A percentile compares a stretch with the other conserved stretches of the same genome.
phyloP scores from a whole-genome alignment of 78 protist species.

The Dictyostelium brefeldianum region DNA sequence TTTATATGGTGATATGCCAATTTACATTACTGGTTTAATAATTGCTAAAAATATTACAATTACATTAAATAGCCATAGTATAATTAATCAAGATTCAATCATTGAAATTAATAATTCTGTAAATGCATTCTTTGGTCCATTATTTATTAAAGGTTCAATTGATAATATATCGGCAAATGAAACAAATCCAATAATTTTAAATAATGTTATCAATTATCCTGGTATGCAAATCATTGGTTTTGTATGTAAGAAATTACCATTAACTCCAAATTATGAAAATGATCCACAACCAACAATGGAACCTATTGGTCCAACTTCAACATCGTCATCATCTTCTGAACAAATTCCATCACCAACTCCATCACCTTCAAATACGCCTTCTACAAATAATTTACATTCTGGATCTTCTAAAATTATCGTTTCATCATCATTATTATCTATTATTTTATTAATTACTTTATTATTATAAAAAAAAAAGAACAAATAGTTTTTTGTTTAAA shows the following conservation, averaged over 20 bases:
- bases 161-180: neutral
- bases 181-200: neutral
- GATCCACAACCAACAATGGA: neutral
- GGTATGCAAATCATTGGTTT: neutral
- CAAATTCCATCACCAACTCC: neutral
- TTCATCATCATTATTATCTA: no score
- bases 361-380: neutral
- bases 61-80: neutral
- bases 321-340: neutral
- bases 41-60: neutral
- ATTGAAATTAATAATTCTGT: neutral
- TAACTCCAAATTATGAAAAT: neutral
- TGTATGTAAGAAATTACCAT: neutral
- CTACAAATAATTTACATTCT: no score
- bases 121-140: neutral
- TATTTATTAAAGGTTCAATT: neutral
- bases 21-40: neutral
- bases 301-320: neutral
- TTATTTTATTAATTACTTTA: no score
- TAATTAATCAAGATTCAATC: neutral
- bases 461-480: no score
- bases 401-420: no score
- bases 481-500: no score
- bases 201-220: neutral
- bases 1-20: neutral